Evolutionary conservation across 495 filamentous ascomycete genomes (phyloP).

Genomic region (Venustampulla echinocandica): DNA sequence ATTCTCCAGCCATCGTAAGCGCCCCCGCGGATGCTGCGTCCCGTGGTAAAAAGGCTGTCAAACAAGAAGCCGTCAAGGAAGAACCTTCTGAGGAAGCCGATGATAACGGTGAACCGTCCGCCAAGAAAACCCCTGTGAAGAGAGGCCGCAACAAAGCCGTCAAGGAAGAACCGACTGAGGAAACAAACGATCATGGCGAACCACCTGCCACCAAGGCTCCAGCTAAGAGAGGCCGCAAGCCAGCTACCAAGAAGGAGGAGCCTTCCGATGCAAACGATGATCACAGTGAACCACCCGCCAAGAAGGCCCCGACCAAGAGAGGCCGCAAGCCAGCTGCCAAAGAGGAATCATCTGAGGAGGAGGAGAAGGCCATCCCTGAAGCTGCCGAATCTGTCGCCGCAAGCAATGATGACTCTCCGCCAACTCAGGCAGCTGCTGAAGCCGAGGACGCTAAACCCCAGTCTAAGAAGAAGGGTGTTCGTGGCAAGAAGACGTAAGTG

Average conservation of each 20-base stretch:
- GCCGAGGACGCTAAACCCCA: slow-evolving; percentile 5
- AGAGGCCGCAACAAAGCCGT: slow-evolving; percentile 2
- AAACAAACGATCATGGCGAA: not conserved
- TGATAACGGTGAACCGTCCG: not conserved
- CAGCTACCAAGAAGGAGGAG: slow-evolving; percentile 3
- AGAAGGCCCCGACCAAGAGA: slow-evolving; percentile 2
- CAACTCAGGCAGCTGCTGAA: not conserved
- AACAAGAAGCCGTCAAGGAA: slow-evolving; percentile 3
- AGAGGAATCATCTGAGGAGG: slow-evolving; percentile 4
- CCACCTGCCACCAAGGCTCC: not conserved
- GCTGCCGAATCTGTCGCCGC: not conserved
- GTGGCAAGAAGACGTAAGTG: slow-evolving; percentile 11
- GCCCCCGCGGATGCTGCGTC: not conserved
- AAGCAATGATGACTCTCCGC: not conserved
- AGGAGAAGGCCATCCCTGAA: slow-evolving; percentile 5
- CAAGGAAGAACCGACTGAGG: slow-evolving; percentile 4
- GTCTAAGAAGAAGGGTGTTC: slow-evolving; percentile 9
- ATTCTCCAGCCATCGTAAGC: not conserved
- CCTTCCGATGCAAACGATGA: not conserved
- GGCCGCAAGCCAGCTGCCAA: slow-evolving; percentile 1
- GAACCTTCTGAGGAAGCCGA: not conserved
- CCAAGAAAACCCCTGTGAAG: slow-evolving; percentile 3
- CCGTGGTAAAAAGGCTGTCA: slow-evolving; percentile 8
- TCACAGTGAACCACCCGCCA: not conserved
- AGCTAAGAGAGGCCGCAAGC: slow-evolving; percentile 5